These are phyloP conservation scores for Saccharomyces mikatae DNA, from an alignment of 805 yeast species.

Conservation along the genomic window DNA sequence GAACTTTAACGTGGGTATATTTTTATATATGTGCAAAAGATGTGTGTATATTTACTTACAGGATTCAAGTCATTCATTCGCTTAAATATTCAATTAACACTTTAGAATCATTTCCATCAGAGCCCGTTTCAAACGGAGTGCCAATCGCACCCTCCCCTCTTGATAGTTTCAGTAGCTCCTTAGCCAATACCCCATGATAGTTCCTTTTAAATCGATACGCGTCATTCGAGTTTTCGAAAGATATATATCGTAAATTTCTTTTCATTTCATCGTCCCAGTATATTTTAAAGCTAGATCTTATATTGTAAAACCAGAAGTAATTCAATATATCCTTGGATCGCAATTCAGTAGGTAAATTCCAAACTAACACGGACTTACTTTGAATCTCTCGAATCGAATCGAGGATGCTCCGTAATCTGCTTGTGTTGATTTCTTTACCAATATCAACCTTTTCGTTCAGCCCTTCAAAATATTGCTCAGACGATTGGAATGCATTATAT, in stretches of 20 bases:
- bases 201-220: slow-evolving; percentile 46
- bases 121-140: not conserved
- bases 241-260: slow-evolving; percentile 18
- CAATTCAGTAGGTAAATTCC: slow-evolving; percentile 24
- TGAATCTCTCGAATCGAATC: slow-evolving; percentile 11
- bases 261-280: slow-evolving; percentile 17
- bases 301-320: slow-evolving; percentile 27
- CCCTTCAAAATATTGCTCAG: slow-evolving; percentile 9
- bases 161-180: slow-evolving; percentile 5
- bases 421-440: not conserved
- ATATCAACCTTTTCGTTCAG: not conserved
- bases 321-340: slow-evolving; percentile 12
- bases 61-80: not conserved
- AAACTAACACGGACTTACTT: slow-evolving; percentile 19
- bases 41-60: not conserved
- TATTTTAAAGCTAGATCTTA: slow-evolving; percentile 22
- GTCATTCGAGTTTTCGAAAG: slow-evolving; percentile 38
- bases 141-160: not conserved
- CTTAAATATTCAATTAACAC: slow-evolving; percentile 17
- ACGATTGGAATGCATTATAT: slow-evolving; percentile 18
- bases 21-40: slow-evolving; percentile 1
- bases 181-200: slow-evolving; percentile 38
- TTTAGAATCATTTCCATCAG: slow-evolving; percentile 7
- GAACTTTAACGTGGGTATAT: slow-evolving; percentile 29
- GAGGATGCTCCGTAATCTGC: not conserved